Evolutionary conservation across 495 filamentous ascomycete genomes (phyloP).

Genomic region (Lentithecium fluviatile): DNA sequence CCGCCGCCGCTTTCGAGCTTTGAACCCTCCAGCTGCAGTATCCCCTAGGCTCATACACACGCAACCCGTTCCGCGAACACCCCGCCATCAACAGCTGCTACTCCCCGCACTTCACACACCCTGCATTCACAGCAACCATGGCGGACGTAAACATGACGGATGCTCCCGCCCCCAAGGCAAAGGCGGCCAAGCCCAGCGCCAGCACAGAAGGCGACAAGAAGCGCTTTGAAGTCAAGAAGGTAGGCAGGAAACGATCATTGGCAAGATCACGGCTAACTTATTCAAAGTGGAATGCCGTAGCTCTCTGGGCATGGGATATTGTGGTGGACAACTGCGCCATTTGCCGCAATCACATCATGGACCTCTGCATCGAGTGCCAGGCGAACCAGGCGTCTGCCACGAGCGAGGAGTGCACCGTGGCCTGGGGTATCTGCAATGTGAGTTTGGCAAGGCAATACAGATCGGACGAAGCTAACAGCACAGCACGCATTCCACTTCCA

Average conservation of each 20-base stretch:
- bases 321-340: conserved; percentile 99
- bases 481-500: conserved; percentile 99
- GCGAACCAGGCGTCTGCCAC: conserved; percentile 99
- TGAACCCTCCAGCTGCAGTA: background rate
- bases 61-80: background rate
- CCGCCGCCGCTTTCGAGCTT: background rate
- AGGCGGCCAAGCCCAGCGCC: conserved; percentile 53
- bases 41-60: background rate
- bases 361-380: conserved; percentile 98
- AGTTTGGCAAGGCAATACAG: conserved; percentile 39
- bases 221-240: conserved; percentile 98
- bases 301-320: conserved; percentile 99
- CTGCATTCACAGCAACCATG: conserved; percentile 54
- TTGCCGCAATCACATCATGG: conserved; percentile 99
- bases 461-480: conserved; percentile 16
- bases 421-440: conserved; percentile 99
- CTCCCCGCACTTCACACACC: conserved; percentile 14
- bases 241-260: conserved; percentile 42
- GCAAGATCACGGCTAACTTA: conserved; percentile 10
- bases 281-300: conserved; percentile 94
- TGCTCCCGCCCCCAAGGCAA: conserved; percentile 56
- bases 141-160: conserved; percentile 98
- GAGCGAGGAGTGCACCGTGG: conserved; percentile 96
- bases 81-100: background rate
- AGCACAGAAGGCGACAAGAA: conserved; percentile 72